Conservation (phyloP, 495 filamentous ascomycete genomes). For the Hypoxylon subgilvum region DNA sequence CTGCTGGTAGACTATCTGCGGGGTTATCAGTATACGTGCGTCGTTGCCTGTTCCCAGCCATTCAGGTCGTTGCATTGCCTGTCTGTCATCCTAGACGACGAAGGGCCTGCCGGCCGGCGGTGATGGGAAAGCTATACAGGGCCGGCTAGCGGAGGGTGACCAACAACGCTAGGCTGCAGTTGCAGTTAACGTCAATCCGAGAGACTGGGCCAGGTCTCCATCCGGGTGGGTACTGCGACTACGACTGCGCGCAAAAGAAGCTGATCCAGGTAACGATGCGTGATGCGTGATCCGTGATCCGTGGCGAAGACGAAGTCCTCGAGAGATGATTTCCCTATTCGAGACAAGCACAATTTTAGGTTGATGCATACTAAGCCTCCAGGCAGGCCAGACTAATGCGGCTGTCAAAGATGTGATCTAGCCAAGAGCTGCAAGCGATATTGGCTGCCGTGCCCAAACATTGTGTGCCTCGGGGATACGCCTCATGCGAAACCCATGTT, state of each 20-base stretch:
- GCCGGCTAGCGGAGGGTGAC: slow-evolving; percentile 34
- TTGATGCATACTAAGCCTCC: slow-evolving; percentile 9
- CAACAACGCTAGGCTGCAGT: slow-evolving; percentile 20
- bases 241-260: neutral
- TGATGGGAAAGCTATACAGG: slow-evolving; percentile 5
- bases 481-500: slow-evolving; percentile 30
- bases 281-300: slow-evolving; percentile 8
- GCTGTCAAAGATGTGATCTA: slow-evolving; percentile 42
- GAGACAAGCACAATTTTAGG: slow-evolving; percentile 13
- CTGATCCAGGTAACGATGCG: slow-evolving; percentile 19
- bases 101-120: slow-evolving; percentile 13
- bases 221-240: slow-evolving; percentile 23
- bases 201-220: slow-evolving; percentile 19
- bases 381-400: slow-evolving; percentile 30
- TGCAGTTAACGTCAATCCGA: slow-evolving; percentile 26
- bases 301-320: too few relatives aligned
- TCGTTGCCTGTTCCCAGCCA: slow-evolving; percentile 1
- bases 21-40: slow-evolving; percentile 21
- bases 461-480: slow-evolving; percentile 25
- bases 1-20: slow-evolving; percentile 30
- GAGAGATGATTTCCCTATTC: slow-evolving; percentile 18
- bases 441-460: slow-evolving; percentile 26
- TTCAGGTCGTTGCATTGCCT: slow-evolving; percentile 6
- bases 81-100: slow-evolving; percentile 13
- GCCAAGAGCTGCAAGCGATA: slow-evolving; percentile 38